Evolutionary conservation across 306 rosid species (phyloP), one percentile per base, ranked within the genome.

Genomic region (Hippophae tibetana): DNA sequence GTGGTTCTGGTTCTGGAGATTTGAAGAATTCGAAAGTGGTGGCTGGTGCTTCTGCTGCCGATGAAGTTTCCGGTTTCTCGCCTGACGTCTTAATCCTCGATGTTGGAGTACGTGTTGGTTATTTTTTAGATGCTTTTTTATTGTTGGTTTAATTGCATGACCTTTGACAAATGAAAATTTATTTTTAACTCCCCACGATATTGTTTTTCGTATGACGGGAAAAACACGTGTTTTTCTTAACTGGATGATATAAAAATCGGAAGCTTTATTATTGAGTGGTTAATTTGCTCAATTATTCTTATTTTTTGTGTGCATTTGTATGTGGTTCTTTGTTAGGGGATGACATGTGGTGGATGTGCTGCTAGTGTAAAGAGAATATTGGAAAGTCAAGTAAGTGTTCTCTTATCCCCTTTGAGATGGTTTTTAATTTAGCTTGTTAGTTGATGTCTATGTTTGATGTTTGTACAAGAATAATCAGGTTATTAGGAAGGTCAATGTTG

Each of bases 261-360:
- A 18, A 18, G 23, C 40, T 27, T 10, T 41, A 10, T 63, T 11
- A 5, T 51, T 63, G 14, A 38, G 49, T 26, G 3, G 10, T 66
- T 10, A 13, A 54, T 23, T 47, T 45, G 47, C 47, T 65, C n/a
- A 31, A 52, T 38, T 13, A 46, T 18, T 42, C 52, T 10, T 60
- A 12, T 14, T 18, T 12, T 62, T 27, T 18, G 10, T 64, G 64
- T 40, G 62, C 13, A 31, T 31, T 31, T 59, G 31, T 44, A 43
- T 47, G 23, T 13, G 41, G 27, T 41, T 18, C 40, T 61, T 23
- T 62, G 7, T 56, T 47, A 78, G 83, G 83, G 83, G 47, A 78
- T 78, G 83, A 63, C 79, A 58, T 90, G 97, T 45, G 93, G 79
- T 23, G 97, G 95, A 7, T 86, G 97, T 69, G 87, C 90, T 9